Conservation (phyloP, 164 flowering plant species). For the Liriodendron chinense region DNA sequence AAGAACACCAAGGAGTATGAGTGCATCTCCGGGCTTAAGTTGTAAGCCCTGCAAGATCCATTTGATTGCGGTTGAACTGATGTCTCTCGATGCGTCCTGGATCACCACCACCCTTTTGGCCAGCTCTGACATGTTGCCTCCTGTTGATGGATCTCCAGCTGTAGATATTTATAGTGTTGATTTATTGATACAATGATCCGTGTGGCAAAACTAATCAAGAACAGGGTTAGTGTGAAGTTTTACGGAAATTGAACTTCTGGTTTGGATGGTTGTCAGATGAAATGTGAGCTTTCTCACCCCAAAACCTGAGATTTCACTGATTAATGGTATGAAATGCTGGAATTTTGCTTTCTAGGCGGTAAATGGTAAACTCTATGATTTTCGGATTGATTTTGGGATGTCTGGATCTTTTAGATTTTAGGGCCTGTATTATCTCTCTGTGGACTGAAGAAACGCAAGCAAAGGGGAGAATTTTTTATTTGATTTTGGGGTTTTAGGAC, state of each 20-base stretch:
- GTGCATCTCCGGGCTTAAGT: slow-evolving; percentile 53
- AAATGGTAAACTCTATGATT: too few species aligned
- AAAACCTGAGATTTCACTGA: not conserved
- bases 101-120: slow-evolving; percentile 57
- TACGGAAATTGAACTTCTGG: too few species aligned
- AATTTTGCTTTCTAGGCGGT: too few species aligned
- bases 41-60: slow-evolving; percentile 34
- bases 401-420: not conserved
- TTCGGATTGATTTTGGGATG: not conserved
- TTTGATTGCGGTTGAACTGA: slow-evolving; percentile 36
- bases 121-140: slow-evolving; percentile 20
- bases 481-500: not conserved
- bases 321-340: not conserved
- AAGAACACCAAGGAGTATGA: slow-evolving; percentile 56
- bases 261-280: not conserved
- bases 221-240: not conserved
- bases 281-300: not conserved
- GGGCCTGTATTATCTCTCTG: not conserved
- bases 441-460: not conserved
- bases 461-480: not conserved
- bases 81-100: slow-evolving; percentile 52
- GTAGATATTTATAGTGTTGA: not conserved
- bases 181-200: not conserved
- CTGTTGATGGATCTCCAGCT: slow-evolving; percentile 1
- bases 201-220: not conserved